Conservation (phyloP, 495 filamentous ascomycete genomes). For the Aspergillus wentii region DNA sequence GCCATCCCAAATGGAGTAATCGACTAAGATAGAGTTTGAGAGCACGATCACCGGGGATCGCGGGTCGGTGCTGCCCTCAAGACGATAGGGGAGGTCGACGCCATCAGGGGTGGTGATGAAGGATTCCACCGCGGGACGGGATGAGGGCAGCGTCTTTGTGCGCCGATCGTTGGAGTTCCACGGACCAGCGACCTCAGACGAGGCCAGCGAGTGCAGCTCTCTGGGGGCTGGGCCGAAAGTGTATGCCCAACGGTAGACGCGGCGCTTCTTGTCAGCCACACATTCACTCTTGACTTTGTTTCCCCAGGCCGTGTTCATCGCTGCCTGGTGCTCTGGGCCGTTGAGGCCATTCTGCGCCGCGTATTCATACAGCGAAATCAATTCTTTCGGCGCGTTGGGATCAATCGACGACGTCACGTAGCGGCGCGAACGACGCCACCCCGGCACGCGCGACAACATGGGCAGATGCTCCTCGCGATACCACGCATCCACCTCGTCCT, state of each 20-base stretch:
- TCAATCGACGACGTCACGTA: conserved; percentile 56
- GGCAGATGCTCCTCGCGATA: conserved; percentile 67
- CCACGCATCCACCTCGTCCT: conserved; percentile 59
- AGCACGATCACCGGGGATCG: conserved; percentile 65
- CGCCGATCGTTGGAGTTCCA: conserved; percentile 51
- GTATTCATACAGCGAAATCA: conserved; percentile 68
- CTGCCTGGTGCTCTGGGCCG: conserved; percentile 57
- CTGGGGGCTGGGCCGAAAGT: conserved; percentile 70
- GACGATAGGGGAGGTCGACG: conserved; percentile 60
- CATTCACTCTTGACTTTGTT: conserved; percentile 50
- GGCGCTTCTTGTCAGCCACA: conserved; percentile 48
- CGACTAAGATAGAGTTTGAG: conserved; percentile 69
- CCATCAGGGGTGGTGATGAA: conserved; percentile 64
- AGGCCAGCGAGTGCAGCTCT: conserved; percentile 50
- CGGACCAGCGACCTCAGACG: conserved; percentile 27
- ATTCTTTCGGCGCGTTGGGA: conserved; percentile 44
- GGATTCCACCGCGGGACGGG: conserved; percentile 54
- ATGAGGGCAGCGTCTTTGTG: conserved; percentile 44
- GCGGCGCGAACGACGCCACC: conserved; percentile 67
- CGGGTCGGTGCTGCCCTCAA: conserved; percentile 66
- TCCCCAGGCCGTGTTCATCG: conserved; percentile 53
- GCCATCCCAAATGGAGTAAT: conserved; percentile 70
- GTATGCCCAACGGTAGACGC: conserved; percentile 68
- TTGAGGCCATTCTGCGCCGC: conserved; percentile 57
- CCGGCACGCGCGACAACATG: conserved; percentile 66